phyloP scores from a whole-genome alignment of 768 basidiomycete genomes.

The Kwoniella sp. region DNA sequence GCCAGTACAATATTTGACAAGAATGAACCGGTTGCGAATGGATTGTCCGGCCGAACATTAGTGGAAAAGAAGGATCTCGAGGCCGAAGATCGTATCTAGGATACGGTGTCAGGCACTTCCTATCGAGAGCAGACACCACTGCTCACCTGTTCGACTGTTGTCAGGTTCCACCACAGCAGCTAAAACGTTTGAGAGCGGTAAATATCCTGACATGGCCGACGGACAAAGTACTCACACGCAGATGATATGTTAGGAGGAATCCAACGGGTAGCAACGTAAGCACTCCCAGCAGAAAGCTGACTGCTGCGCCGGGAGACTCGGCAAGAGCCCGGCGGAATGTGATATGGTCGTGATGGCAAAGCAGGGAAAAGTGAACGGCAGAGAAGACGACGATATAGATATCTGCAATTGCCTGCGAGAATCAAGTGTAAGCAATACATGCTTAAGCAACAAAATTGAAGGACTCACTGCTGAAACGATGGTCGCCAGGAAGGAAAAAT shows the following conservation, averaged over 20 bases:
- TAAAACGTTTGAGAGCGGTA: not conserved
- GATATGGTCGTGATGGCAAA: slow-evolving; percentile 57
- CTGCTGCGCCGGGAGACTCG: slow-evolving; percentile 68
- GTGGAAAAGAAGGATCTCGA: slow-evolving; percentile 66
- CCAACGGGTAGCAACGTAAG: slow-evolving; percentile 75
- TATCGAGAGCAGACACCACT: slow-evolving; percentile 19
- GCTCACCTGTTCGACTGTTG: slow-evolving; percentile 90
- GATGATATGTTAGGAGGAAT: slow-evolving; percentile 75
- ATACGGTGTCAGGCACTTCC: slow-evolving; percentile 1
- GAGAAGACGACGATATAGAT: slow-evolving; percentile 75
- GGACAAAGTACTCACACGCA: slow-evolving; percentile 61
- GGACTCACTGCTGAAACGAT: slow-evolving; percentile 68
- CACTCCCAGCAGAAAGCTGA: slow-evolving; percentile 69
- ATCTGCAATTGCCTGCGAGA: slow-evolving; percentile 62
- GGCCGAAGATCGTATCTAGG: slow-evolving; percentile 77
- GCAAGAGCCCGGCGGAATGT: slow-evolving; percentile 55
- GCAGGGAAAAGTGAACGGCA: slow-evolving; percentile 70
- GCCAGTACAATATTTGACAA: slow-evolving; percentile 64
- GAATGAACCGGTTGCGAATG: slow-evolving; percentile 78
- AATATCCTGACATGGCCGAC: not conserved
- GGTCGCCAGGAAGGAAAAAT: slow-evolving; percentile 84
- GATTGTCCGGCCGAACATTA: slow-evolving; percentile 61
- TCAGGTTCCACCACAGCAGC: slow-evolving; percentile 76
- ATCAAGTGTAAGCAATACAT: not conserved
- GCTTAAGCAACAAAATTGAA: not conserved